Base-by-base conservation (phyloP, 495 filamentous ascomycete genomes). In the Penicillium subrubescens region DNA sequence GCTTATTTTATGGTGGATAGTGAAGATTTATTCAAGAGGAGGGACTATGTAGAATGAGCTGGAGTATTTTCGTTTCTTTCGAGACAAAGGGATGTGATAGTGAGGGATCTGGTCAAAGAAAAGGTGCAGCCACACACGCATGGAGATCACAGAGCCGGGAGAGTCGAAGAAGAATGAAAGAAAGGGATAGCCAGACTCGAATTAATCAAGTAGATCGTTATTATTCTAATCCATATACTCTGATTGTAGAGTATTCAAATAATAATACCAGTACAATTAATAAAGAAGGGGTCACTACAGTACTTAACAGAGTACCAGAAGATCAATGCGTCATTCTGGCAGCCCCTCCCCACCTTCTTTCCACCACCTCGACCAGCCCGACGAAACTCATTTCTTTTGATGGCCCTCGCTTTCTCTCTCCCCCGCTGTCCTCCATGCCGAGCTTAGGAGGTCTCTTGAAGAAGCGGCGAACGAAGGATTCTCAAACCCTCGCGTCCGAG, bases 381-480 rank as follows among this genome's bases (percentile, higher is more conserved):
- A 61, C 61, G 53, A 54, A 37, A 62, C 59, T 21, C 53, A 1
- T 31, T 56, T 51, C 63, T 51, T 58, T 46, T 60, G 48, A 57
- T 64, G 37, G 59, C 57, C 54, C 44, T 56, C 51, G 37, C 61
- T 39, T 39, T 60, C 29, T 59, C n/a, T 37, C 53, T 59, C 23
- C 59, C 17, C 31, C 63, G 60, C 65, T 64, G 51, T 68, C 65
- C 73, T 77, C 76, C 68, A 81, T 81, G 79, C 80, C 78, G 75
- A 81, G 72, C 62, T 71, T 82, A 75, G 81, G 81, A 77, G 91
- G 92, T 66, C 90, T 97, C 72, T 86, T 99, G 73, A 99, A 97
- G 86, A 97, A 97, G 88, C 93, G 96, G 85, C 88, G 92, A 86
- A 96, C 94, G 81, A 97, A 92, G 88, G 90, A 92, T 76, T 82